Base-by-base conservation (phyloP, 2,329 filamentous ascomycete species). In the Balansia obtecta region DNA sequence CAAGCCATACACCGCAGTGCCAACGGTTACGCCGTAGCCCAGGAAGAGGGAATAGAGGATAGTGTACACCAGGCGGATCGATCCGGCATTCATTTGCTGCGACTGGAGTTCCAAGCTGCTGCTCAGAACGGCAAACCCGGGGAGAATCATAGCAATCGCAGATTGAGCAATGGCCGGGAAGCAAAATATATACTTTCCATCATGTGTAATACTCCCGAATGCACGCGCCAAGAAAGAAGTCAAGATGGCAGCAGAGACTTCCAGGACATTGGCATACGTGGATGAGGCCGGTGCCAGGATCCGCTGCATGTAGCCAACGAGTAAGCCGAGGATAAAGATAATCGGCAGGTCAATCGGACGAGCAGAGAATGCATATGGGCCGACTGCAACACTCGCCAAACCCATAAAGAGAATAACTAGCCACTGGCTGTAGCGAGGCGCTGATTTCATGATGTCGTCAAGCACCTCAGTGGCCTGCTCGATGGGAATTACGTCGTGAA, bases 11-110 rank as follows among this genome's bases (percentile, higher is more conserved):
- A 85, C 69, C 0, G 78, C 72, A 0, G 80, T 75, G 13, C 81
- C 82, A 37, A 85, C 77, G 1, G 82, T 85, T 54, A 86, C 83
- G 9, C 83, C 83, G 59, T 85, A 87, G 1, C 82, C 83, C 4
- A 87, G 75, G 52, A 86, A 82, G 0, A 87, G 70, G 0, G 82
- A 83, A 64, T 86, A 87, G 51, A 87, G 82, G 56, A 86, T 80
- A 22, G 83, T 80, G 57, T 86, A 86, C 10, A 87, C 82, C 68
- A 87, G 83, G 20, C 83, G 80, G 22, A 86, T 83, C 0, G 82
- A 85, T 0, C 83, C 83, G 0, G 83, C 80, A 0, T 86, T 77
- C 48, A 87, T 75, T 53, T 80, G 80, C 46, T 79, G 77, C 20
- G 79, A 83, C 57, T 86, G 83, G 0, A 87, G 71, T 61, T 87